These are phyloP conservation scores for Phytophthora hibernalis DNA, from an alignment of 352 stramenopile species.

Conservation along the genomic window DNA sequence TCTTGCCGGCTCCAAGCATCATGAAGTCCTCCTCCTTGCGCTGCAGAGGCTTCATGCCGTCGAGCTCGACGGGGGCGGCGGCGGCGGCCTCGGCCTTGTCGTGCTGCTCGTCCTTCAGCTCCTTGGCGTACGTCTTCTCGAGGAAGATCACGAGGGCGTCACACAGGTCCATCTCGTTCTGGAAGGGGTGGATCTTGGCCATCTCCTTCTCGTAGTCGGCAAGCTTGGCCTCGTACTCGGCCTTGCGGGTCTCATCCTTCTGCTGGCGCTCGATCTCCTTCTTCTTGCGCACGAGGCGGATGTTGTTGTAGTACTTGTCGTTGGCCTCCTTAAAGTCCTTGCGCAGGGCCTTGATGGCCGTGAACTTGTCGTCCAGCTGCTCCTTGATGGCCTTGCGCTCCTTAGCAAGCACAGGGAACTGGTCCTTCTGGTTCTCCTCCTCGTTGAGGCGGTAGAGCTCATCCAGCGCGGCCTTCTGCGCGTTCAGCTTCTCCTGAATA, in stretches of 20 bases:
- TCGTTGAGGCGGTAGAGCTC: constrained; percentile 90
- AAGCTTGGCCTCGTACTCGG: constrained; percentile 94
- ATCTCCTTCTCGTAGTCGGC: constrained; percentile 97
- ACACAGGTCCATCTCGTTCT: constrained; percentile 96
- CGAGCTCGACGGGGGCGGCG: constrained; percentile 78
- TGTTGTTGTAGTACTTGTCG: constrained; percentile 95
- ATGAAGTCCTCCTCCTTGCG: constrained; percentile 90
- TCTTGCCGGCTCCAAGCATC: constrained; percentile 70
- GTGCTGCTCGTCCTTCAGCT: constrained; percentile 65
- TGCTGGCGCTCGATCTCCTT: constrained; percentile 86
- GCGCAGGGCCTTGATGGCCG: constrained; percentile 86
- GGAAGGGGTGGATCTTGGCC: constrained; percentile 96
- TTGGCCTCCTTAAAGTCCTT: constrained; percentile 93
- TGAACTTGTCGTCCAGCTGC: constrained; percentile 92
- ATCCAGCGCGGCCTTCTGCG: constrained; percentile 89
- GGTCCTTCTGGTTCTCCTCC: constrained; percentile 88
- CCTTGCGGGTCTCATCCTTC: constrained; percentile 79
- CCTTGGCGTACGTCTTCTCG: constrained; percentile 91
- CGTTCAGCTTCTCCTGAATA: constrained; percentile 93
- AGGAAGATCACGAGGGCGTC: constrained; percentile 95
- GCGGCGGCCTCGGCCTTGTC: constrained; percentile 48
- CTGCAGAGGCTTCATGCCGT: constrained; percentile 93
- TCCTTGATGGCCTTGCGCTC: constrained; percentile 92
- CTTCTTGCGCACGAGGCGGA: constrained; percentile 86
- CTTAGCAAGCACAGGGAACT: constrained; percentile 84